Percentiles rank a stretch among this genome's conserved stretches.
Conservation (phyloP, 768 basidiomycete genomes). For the Coprinopsis sp. region DNA sequence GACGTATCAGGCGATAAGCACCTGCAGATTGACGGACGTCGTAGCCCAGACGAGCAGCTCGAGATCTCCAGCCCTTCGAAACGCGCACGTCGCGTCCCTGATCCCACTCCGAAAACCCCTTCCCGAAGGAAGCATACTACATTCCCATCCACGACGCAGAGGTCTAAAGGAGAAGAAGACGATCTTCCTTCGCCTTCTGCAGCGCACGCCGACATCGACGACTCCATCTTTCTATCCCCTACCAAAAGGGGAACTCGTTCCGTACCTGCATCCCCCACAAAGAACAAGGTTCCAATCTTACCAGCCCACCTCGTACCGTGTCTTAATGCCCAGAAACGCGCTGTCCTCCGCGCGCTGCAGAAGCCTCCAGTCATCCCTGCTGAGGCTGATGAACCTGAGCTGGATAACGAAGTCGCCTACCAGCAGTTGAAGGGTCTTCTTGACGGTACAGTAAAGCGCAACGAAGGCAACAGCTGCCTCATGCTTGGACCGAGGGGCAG, state of each 20-base stretch:
- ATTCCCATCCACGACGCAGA: too few relatives aligned
- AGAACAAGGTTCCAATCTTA: conserved; percentile 14
- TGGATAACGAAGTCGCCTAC: conserved; percentile 46
- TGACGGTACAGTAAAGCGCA: conserved; percentile 66
- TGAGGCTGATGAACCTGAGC: conserved; percentile 28
- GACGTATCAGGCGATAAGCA: background rate
- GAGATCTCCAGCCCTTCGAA: too few relatives aligned
- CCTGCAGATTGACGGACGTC: too few relatives aligned
- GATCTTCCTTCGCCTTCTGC: background rate
- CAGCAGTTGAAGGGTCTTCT: conserved; percentile 62
- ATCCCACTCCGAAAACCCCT: too few relatives aligned
- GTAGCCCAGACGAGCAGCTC: too few relatives aligned
- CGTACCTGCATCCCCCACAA: conserved; percentile 4
- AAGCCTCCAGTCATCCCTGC: conserved; percentile 11
- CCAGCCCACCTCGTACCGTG: conserved; percentile 40
- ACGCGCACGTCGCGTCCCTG: too few relatives aligned
- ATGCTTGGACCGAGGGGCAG: conserved; percentile 80
- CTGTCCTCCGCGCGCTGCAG: conserved; percentile 45
- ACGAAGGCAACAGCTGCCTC: conserved; percentile 93
- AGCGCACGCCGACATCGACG: background rate
- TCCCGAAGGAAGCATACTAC: too few relatives aligned
- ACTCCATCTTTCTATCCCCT: background rate
- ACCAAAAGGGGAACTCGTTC: conserved; percentile 2
- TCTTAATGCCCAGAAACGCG: conserved; percentile 54
- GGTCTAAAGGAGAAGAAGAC: background rate